phyloP scores from a whole-genome alignment of 768 basidiomycete species.

The Lactarius psammicola region DNA sequence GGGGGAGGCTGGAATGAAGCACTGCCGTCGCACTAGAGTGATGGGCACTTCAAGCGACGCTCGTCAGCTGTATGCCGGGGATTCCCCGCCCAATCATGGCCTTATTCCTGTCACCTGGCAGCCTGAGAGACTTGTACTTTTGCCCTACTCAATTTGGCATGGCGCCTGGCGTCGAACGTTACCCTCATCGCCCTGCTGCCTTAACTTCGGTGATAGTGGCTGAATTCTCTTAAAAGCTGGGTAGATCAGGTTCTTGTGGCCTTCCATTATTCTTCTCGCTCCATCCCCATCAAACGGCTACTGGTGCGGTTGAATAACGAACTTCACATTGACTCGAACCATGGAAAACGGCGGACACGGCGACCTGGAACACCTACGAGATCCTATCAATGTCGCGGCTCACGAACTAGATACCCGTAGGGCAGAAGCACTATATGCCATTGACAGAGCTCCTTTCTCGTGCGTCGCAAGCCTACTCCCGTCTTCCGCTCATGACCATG shows the following conservation, averaged over 20 bases:
- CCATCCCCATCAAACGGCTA: too few relatives aligned
- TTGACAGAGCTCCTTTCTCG: conserved; percentile 86
- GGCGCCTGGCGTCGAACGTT: background rate
- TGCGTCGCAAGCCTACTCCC: conserved; percentile 37
- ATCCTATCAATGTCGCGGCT: background rate
- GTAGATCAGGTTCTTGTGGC: background rate
- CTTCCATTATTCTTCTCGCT: too few relatives aligned
- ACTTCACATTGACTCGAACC: background rate
- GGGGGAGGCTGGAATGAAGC: background rate
- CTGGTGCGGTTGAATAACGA: too few relatives aligned
- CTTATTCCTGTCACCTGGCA: background rate
- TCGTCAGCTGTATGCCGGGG: background rate
- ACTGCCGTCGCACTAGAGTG: background rate
- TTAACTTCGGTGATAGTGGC: background rate
- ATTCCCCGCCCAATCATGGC: background rate
- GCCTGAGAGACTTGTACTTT: background rate
- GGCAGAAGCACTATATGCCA: conserved; percentile 75
- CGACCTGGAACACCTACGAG: background rate
- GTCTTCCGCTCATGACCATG: background rate
- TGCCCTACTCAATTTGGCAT: background rate
- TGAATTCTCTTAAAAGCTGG: background rate
- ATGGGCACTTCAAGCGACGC: background rate
- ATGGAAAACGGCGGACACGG: background rate
- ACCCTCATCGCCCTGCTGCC: background rate
- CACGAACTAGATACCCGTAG: conserved; percentile 61